A percentile compares a stretch with the other conserved stretches of the same genome.
Evolutionary conservation across 805 yeast species (phyloP).

Genomic region (Priceomyces carsonii): DNA sequence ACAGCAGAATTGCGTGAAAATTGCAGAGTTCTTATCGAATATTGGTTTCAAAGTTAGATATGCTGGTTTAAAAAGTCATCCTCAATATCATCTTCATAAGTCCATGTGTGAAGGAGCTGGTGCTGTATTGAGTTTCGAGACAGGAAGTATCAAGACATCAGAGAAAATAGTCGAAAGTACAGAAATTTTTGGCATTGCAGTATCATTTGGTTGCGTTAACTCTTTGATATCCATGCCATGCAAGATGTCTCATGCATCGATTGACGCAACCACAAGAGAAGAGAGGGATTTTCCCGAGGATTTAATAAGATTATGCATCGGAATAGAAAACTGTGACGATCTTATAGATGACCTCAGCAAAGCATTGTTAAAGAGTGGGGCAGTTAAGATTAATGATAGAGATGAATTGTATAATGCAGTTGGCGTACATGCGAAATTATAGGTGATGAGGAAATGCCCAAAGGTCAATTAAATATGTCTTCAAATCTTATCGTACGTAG

Average conservation of each 20-base stretch:
- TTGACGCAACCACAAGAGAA: conserved; percentile 81
- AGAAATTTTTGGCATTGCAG: conserved; percentile 82
- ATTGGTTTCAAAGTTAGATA: conserved; percentile 78
- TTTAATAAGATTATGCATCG: conserved; percentile 84
- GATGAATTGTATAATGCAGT: conserved; percentile 44
- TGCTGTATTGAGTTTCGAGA: conserved; percentile 85
- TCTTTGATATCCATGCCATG: conserved; percentile 93
- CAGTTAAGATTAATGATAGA: conserved; percentile 40
- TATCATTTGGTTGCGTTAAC: conserved; percentile 92
- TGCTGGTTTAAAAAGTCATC: conserved; percentile 82
- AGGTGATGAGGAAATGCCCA: conserved; percentile 1
- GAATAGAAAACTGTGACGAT: conserved; percentile 83
- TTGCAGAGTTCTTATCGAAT: conserved; percentile 71
- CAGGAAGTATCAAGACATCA: conserved; percentile 67
- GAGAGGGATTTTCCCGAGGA: conserved; percentile 94
- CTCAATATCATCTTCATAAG: conserved; percentile 77
- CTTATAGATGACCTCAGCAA: conserved; percentile 75
- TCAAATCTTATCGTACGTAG: too few species aligned
- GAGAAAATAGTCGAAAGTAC: conserved; percentile 76
- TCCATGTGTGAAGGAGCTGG: conserved; percentile 83
- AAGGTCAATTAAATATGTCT: too few species aligned
- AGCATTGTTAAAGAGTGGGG: conserved; percentile 70
- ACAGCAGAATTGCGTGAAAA: conserved; percentile 72
- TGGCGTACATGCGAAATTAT: conserved; percentile 28
- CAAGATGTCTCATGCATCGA: conserved; percentile 96